phyloP scores from a whole-genome alignment of 2,329 filamentous ascomycete genomes.

The Sclerotinia glacialis region DNA sequence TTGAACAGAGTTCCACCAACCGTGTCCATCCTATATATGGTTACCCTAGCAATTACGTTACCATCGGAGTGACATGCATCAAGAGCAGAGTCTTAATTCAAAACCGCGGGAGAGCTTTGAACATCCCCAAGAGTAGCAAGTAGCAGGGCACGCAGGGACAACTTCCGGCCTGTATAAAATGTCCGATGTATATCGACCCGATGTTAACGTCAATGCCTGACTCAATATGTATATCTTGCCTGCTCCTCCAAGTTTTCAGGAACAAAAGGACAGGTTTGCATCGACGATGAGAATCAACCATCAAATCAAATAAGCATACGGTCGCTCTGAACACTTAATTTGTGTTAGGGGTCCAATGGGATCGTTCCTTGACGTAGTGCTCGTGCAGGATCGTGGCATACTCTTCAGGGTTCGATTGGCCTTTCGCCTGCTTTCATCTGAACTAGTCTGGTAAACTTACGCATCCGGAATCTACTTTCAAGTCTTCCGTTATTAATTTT shows the following conservation, averaged over 20 bases:
- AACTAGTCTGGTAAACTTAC: background rate
- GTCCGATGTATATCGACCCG: slow-evolving; percentile 4
- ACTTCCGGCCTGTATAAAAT: background rate
- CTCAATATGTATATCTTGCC: slow-evolving; percentile 11
- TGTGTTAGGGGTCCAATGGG: background rate
- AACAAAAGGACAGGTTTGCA: background rate
- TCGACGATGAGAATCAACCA: slow-evolving; percentile 1
- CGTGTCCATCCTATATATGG: background rate
- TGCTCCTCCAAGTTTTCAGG: background rate
- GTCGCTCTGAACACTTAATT: background rate
- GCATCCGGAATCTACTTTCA: background rate
- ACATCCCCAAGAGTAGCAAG: background rate
- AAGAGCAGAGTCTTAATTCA: background rate
- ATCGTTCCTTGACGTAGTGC: slow-evolving; percentile 6
- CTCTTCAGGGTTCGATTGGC: background rate
- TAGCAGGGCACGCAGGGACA: slow-evolving; percentile 3
- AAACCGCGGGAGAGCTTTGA: background rate
- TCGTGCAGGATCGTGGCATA: slow-evolving; percentile 10
- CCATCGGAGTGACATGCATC: background rate
- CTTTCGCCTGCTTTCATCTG: background rate
- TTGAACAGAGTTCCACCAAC: slow-evolving; percentile 1
- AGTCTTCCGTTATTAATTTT: background rate
- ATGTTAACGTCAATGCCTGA: slow-evolving; percentile 6
- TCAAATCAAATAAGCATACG: slow-evolving; percentile 2
- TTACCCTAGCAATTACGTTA: background rate